A percentile compares a stretch with the other conserved stretches of the same genome.
Conservation (phyloP, 139 green algal genomes). For the Chlamydomonas eustigma region DNA sequence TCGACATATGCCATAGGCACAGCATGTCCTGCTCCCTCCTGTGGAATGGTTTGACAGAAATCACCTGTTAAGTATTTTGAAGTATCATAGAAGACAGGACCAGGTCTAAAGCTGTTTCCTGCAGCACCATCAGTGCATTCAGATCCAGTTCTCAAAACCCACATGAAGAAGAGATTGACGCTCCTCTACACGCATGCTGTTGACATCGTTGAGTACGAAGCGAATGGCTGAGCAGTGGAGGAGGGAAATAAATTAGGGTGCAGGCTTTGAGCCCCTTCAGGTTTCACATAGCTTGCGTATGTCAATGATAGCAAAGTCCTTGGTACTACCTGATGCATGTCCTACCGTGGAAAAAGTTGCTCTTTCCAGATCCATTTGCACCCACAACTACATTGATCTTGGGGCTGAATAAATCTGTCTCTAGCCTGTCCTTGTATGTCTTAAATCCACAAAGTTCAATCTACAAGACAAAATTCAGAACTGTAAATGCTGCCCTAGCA, state of each 20-base stretch:
- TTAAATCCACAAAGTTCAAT: constrained; percentile 98
- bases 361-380: constrained; percentile 97
- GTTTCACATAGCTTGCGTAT: no score
- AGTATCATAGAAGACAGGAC: no score
- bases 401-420: constrained; percentile 78
- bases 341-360: constrained; percentile 97
- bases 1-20: constrained; percentile 91
- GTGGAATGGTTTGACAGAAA: no score
- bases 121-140: no score
- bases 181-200: constrained; percentile 71
- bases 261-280: no score
- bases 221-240: constrained; percentile 88
- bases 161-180: constrained; percentile 91
- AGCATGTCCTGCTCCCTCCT: constrained; percentile 90
- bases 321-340: neutral
- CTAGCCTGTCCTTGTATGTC: constrained; percentile 93
- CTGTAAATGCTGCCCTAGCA: neutral
- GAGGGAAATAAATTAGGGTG: no score
- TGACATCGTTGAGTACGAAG: constrained; percentile 93
- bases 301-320: no score
- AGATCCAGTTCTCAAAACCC: constrained; percentile 26
- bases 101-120: no score
- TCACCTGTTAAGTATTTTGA: no score
- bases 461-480: constrained; percentile 34
- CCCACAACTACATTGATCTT: constrained; percentile 94